Evolutionary conservation across 768 basidiomycete species (phyloP), one percentile per base, ranked within the genome.

Genomic region (Pulveroboletus sp.): DNA sequence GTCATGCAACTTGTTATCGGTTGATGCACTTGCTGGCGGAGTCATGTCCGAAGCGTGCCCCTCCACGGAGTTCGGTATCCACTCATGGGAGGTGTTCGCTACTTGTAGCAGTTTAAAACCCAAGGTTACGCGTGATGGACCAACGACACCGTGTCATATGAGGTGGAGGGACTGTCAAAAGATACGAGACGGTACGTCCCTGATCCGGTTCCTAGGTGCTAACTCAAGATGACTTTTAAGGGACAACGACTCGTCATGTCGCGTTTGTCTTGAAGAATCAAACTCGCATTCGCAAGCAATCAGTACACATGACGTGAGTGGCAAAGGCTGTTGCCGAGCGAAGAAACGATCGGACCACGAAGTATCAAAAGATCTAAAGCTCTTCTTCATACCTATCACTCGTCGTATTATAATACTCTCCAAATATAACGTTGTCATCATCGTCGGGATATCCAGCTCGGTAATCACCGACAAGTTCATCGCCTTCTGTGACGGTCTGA

Each of bases 391-490:
- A 68, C 54, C 61, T 55, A 46, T 64, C 66, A 39, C 44, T 51
- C 24, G 39, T 30, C 37, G 53, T 40, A 46, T 58, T 31, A 51
- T 40, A 43, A 39, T 52, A 48, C 27, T 37, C 50, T 43, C 56
- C 57, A 51, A 57, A 60, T 43, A 47, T 49, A 28, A 43, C 32
- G 24, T 43, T 50, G 1, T 39, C 50, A 14, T 49, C 48, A 17
- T 40, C 49, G 28, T 66, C 73, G 24, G 72, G 69, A 38, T 69
- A 72, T 50, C 64, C 45, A 21, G 69, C 65, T 50, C 77, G 64
- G 80, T 80, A 80, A 52, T 73, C 72, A 46, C 75, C 72, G 32
- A 79, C 57, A 32, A 74, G 54, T 39, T 75, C 71, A 49, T 68
- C 67, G 28, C 44, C 66, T 17, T 62, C 66, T 18, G 44, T 43